These are phyloP conservation scores for Obba rivulosa DNA, from an alignment of 768 basidiomycete species.

Conservation along the genomic window DNA sequence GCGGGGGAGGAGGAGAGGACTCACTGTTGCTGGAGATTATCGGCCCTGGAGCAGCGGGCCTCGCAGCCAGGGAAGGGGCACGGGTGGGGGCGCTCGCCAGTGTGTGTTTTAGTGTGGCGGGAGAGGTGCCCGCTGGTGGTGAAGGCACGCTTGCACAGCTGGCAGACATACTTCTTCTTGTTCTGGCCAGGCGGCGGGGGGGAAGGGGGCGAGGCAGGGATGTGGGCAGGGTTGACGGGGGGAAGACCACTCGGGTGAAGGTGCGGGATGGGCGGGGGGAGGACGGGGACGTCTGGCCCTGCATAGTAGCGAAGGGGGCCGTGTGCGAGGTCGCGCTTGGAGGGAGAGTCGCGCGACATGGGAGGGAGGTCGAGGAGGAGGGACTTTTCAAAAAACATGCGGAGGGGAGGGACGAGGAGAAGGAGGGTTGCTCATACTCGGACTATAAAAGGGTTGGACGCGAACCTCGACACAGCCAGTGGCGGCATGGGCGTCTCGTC, in stretches of 20 bases:
- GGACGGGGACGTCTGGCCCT: slow-evolving; percentile 1
- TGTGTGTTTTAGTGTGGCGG: slow-evolving; percentile 84
- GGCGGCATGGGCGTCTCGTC: too few species aligned
- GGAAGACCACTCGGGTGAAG: slow-evolving; percentile 1
- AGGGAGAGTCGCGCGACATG: neutral
- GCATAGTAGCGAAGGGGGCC: neutral
- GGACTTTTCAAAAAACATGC: neutral
- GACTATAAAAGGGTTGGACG: too few species aligned
- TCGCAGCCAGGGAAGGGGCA: slow-evolving; percentile 96
- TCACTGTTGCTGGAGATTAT: slow-evolving; percentile 72
- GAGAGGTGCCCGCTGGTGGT: slow-evolving; percentile 88
- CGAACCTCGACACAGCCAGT: too few species aligned
- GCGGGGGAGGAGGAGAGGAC: slow-evolving; percentile 17
- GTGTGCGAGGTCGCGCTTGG: neutral
- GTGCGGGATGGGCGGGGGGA: slow-evolving; percentile 1
- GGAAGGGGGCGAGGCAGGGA: neutral
- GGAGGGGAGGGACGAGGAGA: neutral
- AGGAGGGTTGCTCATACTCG: too few species aligned
- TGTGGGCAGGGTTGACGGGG: neutral
- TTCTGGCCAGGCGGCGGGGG: neutral
- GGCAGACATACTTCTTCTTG: slow-evolving; percentile 52
- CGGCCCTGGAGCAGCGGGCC: slow-evolving; percentile 84
- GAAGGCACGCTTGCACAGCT: slow-evolving; percentile 71
- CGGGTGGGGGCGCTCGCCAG: slow-evolving; percentile 87
- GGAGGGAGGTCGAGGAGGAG: neutral